Evolutionary conservation across 2,329 filamentous ascomycete species (phyloP).

Genomic region (Xylariomycetidae sp.): DNA sequence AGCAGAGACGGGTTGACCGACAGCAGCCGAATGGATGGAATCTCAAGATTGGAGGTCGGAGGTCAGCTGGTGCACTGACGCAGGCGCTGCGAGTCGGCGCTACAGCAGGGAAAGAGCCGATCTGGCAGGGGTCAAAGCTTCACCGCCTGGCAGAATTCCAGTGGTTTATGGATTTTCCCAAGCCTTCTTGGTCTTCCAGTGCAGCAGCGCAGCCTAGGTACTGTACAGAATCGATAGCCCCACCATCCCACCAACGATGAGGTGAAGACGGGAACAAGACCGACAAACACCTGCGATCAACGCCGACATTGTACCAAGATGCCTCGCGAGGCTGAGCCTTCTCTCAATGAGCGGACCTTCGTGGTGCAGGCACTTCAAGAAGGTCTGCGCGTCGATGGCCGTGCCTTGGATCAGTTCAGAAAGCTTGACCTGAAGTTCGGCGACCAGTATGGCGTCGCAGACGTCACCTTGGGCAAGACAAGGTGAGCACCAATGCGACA

Average conservation of each 20-base stretch:
- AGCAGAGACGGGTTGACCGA: too few relatives aligned
- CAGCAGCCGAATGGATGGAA: background rate
- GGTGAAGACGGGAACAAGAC: conserved; percentile 13
- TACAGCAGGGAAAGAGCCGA: conserved; percentile 10
- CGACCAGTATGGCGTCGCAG: conserved; percentile 83
- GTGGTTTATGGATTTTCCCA: conserved; percentile 8
- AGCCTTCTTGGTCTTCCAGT: conserved; percentile 13
- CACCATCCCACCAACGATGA: conserved; percentile 13
- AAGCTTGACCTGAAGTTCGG: conserved; percentile 74
- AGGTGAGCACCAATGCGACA: conserved; percentile 54
- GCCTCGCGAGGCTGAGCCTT: conserved; percentile 90
- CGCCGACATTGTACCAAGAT: conserved; percentile 46
- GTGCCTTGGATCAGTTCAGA: conserved; percentile 74
- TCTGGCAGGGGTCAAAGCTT: conserved; percentile 18
- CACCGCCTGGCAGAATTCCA: conserved; percentile 48
- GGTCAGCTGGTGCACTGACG: too few relatives aligned
- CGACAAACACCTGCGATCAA: conserved; percentile 3
- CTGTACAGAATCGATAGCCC: too few relatives aligned
- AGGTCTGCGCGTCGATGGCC: conserved; percentile 76
- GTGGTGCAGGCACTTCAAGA: conserved; percentile 76
- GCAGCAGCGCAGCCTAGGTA: conserved; percentile 10
- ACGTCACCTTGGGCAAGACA: conserved; percentile 85
- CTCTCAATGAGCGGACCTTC: conserved; percentile 82
- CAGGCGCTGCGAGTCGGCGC: conserved; percentile 7
- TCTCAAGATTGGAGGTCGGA: too few relatives aligned